Conservation (phyloP, 2,329 filamentous ascomycete genomes). For the Botryosphaeria dothidea region DNA sequence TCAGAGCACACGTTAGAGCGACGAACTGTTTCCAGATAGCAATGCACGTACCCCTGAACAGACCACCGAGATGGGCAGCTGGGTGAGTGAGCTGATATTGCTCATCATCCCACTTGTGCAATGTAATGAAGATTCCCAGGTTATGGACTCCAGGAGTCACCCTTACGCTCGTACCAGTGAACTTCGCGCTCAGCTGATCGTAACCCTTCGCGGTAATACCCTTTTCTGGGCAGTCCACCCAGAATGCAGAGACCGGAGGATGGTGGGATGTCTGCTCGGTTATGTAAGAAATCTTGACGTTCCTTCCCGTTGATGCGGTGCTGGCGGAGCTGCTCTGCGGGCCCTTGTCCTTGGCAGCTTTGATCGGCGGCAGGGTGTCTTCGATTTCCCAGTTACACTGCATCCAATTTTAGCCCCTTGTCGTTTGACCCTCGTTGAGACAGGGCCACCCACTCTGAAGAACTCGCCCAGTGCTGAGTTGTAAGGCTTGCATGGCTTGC, state of each 20-base stretch:
- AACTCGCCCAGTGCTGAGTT: slow-evolving; percentile 97
- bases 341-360: slow-evolving; percentile 43
- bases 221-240: slow-evolving; percentile 87
- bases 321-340: slow-evolving; percentile 36
- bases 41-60: slow-evolving; percentile 63
- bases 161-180: slow-evolving; percentile 91
- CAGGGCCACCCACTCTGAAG: slow-evolving; percentile 68
- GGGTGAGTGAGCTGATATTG: slow-evolving; percentile 95
- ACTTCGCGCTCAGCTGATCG: slow-evolving; percentile 96
- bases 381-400: slow-evolving; percentile 95
- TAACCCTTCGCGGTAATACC: slow-evolving; percentile 86
- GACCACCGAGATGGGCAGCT: slow-evolving; percentile 84
- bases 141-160: slow-evolving; percentile 93
- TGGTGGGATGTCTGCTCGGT: slow-evolving; percentile 99
- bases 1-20: not conserved
- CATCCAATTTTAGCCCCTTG: not conserved
- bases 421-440: not conserved
- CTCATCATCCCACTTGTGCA: slow-evolving; percentile 79
- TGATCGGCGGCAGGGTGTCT: slow-evolving; percentile 67
- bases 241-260: slow-evolving; percentile 94
- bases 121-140: slow-evolving; percentile 88
- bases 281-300: slow-evolving; percentile 83
- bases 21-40: not conserved
- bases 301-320: slow-evolving; percentile 43
- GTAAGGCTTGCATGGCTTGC: slow-evolving; percentile 98